Evolutionary conservation across 257 asterid species (phyloP), one percentile per base, ranked within the genome.

Genomic region (Salvia miltiorrhiza): DNA sequence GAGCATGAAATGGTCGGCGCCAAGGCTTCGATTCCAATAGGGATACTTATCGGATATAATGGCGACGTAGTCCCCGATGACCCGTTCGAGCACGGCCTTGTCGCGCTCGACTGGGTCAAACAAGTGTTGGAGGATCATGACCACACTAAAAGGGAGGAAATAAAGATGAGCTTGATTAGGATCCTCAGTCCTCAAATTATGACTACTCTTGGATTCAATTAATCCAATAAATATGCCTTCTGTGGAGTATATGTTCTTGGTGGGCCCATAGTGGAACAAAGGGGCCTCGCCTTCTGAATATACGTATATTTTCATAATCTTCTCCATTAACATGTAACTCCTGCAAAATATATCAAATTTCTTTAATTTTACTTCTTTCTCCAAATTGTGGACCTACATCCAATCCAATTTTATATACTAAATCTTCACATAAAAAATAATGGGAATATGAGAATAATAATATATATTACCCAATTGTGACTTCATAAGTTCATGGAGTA

Each of bases 1-100:
- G 65, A 88, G 84, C 89, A 84, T 84, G 81, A 85, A 85, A 68
- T 88, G 96, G 73, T 88, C 93, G 11, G 91, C 86, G 6, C 93
- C 96, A 0, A 84, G 80, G 76, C 86, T 81, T 63, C 83, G 52
- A 48, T 88, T 88, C 96, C 93, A 88, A 12, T 69, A 88, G 3
- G 86, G 65, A 44, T 89, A 83, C 63, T 80, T 89, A 11, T 83
- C 17, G 1, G 96, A 87, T 9, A 89, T 16, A 0, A 73, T 23
- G 1, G 50, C 81, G 7, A 82, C 79, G 63, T 87, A 87, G 62
- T 87, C 96, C 0, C 73, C 69, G 4, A 87, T 58, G 0, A 82
- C 87, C 0, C 88, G 84, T 13, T 65, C 86, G 21, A 89, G 76
- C 5, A 85, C 88, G 9, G 80, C 88, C 79, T 85, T 89, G 59